Evolutionary conservation across 441 rosid species (phyloP).

Genomic region (Melastoma candidum): DNA sequence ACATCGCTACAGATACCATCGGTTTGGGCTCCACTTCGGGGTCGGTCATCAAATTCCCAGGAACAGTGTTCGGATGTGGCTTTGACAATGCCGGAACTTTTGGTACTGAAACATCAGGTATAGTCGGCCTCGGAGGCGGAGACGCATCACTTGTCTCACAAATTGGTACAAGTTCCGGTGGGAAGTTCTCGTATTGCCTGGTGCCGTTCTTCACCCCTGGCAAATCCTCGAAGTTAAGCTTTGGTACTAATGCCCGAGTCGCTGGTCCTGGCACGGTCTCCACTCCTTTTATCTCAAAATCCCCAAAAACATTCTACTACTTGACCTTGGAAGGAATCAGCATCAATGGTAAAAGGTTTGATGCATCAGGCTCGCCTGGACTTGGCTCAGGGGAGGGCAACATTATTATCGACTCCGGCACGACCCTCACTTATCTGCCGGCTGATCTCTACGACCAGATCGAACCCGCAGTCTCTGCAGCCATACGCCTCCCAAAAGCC

Average conservation of each 20-base stretch:
- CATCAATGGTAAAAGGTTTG: constrained; percentile 18
- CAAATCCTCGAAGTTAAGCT: constrained; percentile 17
- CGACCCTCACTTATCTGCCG: constrained; percentile 27
- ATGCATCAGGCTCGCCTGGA: not conserved
- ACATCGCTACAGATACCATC: constrained; percentile 1
- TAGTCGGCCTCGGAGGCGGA: constrained; percentile 37
- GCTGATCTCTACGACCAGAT: constrained; percentile 12
- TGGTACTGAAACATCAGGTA: constrained; percentile 14
- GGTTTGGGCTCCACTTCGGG: constrained; percentile 1
- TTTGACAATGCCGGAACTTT: constrained; percentile 22
- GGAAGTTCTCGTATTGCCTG: constrained; percentile 40
- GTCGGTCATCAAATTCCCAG: constrained; percentile 13
- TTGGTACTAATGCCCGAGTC: constrained; percentile 19
- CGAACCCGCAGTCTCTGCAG: constrained; percentile 15
- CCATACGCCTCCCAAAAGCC: constrained; percentile 5
- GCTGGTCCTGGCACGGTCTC: constrained; percentile 25
- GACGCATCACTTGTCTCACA: constrained; percentile 24
- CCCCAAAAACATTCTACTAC: constrained; percentile 10
- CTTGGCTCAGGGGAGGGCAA: constrained; percentile 17
- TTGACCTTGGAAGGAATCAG: constrained; percentile 29
- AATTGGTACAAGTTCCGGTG: constrained; percentile 19
- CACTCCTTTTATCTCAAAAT: constrained; percentile 19
- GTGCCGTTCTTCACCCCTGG: constrained; percentile 10
- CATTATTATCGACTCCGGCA: constrained; percentile 44
- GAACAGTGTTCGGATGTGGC: constrained; percentile 32